Evolutionary conservation across 139 green algal species (phyloP), one percentile per base, ranked within the genome.

Genomic region (Zygnema cylindricum): DNA sequence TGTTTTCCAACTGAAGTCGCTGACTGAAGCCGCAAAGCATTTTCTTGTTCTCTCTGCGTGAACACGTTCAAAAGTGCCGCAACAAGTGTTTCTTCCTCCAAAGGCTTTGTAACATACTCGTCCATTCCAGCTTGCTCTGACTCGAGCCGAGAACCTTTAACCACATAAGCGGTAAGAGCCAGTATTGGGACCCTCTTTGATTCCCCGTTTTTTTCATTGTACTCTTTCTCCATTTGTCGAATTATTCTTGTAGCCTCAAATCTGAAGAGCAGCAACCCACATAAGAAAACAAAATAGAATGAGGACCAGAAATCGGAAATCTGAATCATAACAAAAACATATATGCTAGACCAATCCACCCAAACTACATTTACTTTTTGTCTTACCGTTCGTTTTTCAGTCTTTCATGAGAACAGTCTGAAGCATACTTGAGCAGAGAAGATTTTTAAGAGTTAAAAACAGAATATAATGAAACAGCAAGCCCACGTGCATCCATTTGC

Each of bases 161-260:
- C 11, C n/a, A 88, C 84, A 32, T 88, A 63, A 21, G 84, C 84
- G 32, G 84, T 88, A 43, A 88, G 84, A 3, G 84, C 55, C 73
- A 89, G 36, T 38, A 89, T 89, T 49, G 84, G 69, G 2, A 86
- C 55, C 21, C n/a, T 54, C 25, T 41, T 30, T 54, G 55, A 43
- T 2, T 32, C 16, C 25, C 33, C 0, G 25, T 41, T 3, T 36
- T 32, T 55, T 55, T 83, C 57, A 85, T 0, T 0, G 42, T 40
- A 43, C 30, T 43, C 30, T 36, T 25, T 79, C 77, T 84, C 77
- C 77, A 84, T 84, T 1, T 30, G 3, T 1, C 30, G 43, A 30
- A 87, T 87, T 25, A 42, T 43, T 0, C 33, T 25, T 33, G 82
- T 87, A 1, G 82, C 40, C n/a, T 87, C 82, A 16, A 69, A 83